Percentiles rank a stretch among this genome's conserved stretches.
These are phyloP conservation scores for Raddia guianensis DNA, from an alignment of 176 grass and related monocot genomes.

Conservation along the genomic window DNA sequence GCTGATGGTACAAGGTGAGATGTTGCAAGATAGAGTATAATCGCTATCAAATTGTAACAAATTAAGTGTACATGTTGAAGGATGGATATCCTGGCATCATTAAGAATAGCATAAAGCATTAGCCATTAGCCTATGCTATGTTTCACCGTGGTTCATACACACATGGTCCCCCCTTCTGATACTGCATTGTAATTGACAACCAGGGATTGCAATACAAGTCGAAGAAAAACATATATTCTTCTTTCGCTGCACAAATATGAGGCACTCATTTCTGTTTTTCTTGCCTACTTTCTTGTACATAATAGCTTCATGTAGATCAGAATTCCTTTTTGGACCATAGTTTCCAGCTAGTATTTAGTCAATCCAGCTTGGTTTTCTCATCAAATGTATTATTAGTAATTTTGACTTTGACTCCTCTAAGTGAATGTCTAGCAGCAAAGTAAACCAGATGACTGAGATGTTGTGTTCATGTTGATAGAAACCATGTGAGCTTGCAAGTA, in stretches of 20 bases:
- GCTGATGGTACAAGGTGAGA: too few species aligned
- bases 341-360: slow-evolving; percentile 2
- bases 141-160: neutral
- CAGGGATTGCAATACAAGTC: slow-evolving; percentile 1
- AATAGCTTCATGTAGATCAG: neutral
- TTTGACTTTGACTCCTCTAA: neutral
- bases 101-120: slow-evolving; percentile 13
- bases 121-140: slow-evolving; percentile 3
- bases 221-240: neutral
- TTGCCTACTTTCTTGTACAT: neutral
- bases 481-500: too few species aligned
- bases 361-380: neutral
- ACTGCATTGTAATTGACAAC: neutral
- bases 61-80: too few species aligned
- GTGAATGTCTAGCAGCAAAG: neutral
- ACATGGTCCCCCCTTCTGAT: neutral
- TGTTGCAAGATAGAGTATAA: too few species aligned
- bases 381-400: neutral
- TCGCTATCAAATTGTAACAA: too few species aligned
- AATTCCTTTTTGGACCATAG: neutral
- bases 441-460: neutral
- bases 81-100: too few species aligned
- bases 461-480: too few species aligned
- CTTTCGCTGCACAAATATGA: slow-evolving; percentile 18
- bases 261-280: neutral